These are phyloP conservation scores for Suhomyces choctaworum DNA, from an alignment of 1,139 yeast genomes.

Conservation along the genomic window DNA sequence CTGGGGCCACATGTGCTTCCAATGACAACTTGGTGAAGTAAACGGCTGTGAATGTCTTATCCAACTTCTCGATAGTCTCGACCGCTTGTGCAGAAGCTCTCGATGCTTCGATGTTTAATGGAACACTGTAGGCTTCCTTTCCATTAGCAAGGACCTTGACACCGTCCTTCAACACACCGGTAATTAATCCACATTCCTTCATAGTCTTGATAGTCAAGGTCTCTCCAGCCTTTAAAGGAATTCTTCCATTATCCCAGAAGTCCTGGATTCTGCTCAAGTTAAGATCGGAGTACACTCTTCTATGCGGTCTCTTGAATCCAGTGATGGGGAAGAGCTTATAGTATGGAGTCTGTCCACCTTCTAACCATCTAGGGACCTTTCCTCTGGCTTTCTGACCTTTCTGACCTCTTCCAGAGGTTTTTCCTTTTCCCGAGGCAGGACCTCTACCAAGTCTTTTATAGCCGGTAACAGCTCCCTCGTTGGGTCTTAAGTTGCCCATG, in stretches of 20 bases:
- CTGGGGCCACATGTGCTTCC: slow-evolving; percentile 76
- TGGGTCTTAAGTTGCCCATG: slow-evolving; percentile 42
- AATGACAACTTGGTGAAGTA: slow-evolving; percentile 69
- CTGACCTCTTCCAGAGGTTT: slow-evolving; percentile 96
- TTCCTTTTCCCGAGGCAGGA: slow-evolving; percentile 90
- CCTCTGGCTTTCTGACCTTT: slow-evolving; percentile 98
- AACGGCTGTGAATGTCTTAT: slow-evolving; percentile 72
- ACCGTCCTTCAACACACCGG: slow-evolving; percentile 75
- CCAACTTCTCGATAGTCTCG: slow-evolving; percentile 64
- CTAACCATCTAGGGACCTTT: slow-evolving; percentile 88
- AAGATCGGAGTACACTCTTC: slow-evolving; percentile 50
- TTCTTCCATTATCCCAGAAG: slow-evolving; percentile 66
- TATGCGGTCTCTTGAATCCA: slow-evolving; percentile 72
- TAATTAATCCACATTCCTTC: slow-evolving; percentile 70
- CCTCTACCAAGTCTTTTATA: slow-evolving; percentile 92
- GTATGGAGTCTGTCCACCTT: slow-evolving; percentile 98
- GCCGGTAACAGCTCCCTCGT: slow-evolving; percentile 40
- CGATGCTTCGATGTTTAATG: slow-evolving; percentile 76
- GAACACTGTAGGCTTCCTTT: slow-evolving; percentile 52
- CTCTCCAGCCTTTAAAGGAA: slow-evolving; percentile 64
- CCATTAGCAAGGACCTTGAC: slow-evolving; percentile 80
- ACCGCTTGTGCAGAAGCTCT: slow-evolving; percentile 79
- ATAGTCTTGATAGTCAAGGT: slow-evolving; percentile 61
- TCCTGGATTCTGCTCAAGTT: slow-evolving; percentile 60
- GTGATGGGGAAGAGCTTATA: slow-evolving; percentile 86